phyloP scores from a whole-genome alignment of 257 asterid genomes.

The Solanum bulbocastanum region DNA sequence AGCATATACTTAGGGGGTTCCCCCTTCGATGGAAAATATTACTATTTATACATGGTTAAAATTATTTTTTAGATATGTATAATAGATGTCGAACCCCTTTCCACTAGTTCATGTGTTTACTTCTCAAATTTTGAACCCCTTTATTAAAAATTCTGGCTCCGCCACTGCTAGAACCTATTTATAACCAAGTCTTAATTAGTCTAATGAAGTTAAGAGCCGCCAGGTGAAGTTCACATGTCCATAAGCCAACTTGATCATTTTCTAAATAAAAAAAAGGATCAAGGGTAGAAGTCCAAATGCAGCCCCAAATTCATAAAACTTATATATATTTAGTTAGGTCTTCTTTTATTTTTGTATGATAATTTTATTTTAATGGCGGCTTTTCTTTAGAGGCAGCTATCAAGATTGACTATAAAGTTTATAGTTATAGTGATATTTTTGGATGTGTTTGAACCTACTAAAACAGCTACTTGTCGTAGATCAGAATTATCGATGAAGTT shows the following conservation, averaged over 20 bases:
- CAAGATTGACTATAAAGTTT: not conserved
- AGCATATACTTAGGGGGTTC: too few relatives aligned
- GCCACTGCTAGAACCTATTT: too few relatives aligned
- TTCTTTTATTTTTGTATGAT: not conserved
- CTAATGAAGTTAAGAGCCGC: not conserved
- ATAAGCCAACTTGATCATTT: not conserved
- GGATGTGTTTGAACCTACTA: not conserved
- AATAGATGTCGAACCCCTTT: too few relatives aligned
- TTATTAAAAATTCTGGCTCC: too few relatives aligned
- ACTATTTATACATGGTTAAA: too few relatives aligned
- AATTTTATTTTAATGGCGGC: not conserved
- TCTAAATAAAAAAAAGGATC: not conserved
- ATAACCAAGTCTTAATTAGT: not conserved
- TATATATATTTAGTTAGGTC: not conserved
- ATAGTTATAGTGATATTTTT: not conserved
- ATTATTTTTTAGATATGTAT: too few relatives aligned
- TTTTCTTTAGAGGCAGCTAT: not conserved
- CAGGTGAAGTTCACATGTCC: not conserved
- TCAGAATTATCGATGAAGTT: not conserved
- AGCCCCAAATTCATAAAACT: not conserved
- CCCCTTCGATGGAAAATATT: too few relatives aligned
- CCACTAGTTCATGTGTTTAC: too few relatives aligned
- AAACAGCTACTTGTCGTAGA: not conserved
- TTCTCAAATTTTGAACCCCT: too few relatives aligned
- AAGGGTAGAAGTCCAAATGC: not conserved